Evolutionary conservation across 495 filamentous ascomycete genomes (phyloP).

Genomic region (Jackrogersella minutella): DNA sequence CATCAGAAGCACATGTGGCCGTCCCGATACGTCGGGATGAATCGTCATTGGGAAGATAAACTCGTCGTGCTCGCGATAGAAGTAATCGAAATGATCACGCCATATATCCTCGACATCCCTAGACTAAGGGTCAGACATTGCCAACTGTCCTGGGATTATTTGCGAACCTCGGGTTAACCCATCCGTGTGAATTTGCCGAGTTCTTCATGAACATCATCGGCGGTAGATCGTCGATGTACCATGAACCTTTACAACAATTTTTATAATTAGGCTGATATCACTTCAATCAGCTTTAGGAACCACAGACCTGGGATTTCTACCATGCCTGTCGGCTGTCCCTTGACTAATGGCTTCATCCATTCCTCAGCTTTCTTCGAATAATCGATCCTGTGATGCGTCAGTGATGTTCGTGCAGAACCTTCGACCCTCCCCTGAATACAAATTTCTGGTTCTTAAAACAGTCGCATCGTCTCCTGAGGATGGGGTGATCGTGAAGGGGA

Average conservation of each 20-base stretch:
- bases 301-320: conserved; percentile 68
- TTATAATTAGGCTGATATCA: no score
- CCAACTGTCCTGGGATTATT: not conserved
- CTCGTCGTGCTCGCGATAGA: conserved; percentile 67
- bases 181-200: conserved; percentile 63
- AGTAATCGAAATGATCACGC: conserved; percentile 67
- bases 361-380: conserved; percentile 57
- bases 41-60: conserved; percentile 70
- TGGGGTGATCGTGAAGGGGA: not conserved
- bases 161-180: conserved; percentile 56
- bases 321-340: conserved; percentile 55
- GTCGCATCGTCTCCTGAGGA: not conserved
- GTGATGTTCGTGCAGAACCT: not conserved
- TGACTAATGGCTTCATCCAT: conserved; percentile 65
- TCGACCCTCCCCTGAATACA: not conserved
- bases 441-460: not conserved
- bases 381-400: conserved; percentile 50
- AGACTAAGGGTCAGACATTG: not conserved
- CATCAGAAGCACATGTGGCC: conserved; percentile 66
- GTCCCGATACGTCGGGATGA: conserved; percentile 67
- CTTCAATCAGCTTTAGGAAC: no score
- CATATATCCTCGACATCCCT: conserved; percentile 64
- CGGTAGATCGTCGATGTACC: conserved; percentile 66
- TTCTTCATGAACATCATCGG: conserved; percentile 68
- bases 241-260: no score